A percentile compares a stretch with the other conserved stretches of the same genome.
Conservation (phyloP, 331 rosid genomes). For the Malus hybrid region DNA sequence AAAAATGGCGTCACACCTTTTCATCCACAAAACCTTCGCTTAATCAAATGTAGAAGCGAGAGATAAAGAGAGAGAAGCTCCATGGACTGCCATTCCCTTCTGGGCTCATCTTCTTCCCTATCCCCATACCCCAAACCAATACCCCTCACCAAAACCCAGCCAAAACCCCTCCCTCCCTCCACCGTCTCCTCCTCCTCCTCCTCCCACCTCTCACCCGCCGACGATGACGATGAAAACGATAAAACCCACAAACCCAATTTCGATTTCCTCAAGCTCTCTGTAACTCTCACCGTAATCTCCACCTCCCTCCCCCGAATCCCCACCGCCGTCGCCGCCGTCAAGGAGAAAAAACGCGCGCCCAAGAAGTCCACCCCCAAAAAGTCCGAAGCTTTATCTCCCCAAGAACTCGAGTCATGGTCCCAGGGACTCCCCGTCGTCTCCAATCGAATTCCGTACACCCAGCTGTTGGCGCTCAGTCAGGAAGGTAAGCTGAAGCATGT, state of each 20-base stretch:
- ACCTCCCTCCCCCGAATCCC: slow-evolving; percentile 44
- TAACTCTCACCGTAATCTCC: slow-evolving; percentile 72
- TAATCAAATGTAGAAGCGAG: slow-evolving; percentile 10
- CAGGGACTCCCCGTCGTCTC: slow-evolving; percentile 72
- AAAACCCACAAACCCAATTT: slow-evolving; percentile 20
- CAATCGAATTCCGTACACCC: slow-evolving; percentile 71
- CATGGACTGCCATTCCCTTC: slow-evolving; percentile 53
- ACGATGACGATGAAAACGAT: slow-evolving; percentile 14
- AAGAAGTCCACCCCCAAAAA: slow-evolving; percentile 46
- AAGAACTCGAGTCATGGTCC: slow-evolving; percentile 66
- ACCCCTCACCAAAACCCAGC: background rate
- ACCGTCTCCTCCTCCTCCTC: slow-evolving; percentile 41
- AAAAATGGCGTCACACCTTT: background rate
- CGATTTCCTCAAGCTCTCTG: slow-evolving; percentile 54
- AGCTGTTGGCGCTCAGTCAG: slow-evolving; percentile 40
- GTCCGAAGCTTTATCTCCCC: slow-evolving; percentile 47
- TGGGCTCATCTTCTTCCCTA: slow-evolving; percentile 14
- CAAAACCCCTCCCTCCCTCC: slow-evolving; percentile 12
- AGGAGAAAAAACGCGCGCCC: slow-evolving; percentile 43
- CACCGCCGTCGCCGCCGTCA: slow-evolving; percentile 36
- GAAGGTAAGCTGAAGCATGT: slow-evolving; percentile 66
- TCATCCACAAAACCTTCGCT: background rate
- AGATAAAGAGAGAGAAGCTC: background rate
- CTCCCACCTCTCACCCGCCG: slow-evolving; percentile 22
- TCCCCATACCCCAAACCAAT: slow-evolving; percentile 24